Base-by-base conservation (phyloP, 495 filamentous ascomycete species). In the Penicillium malachiteum region DNA sequence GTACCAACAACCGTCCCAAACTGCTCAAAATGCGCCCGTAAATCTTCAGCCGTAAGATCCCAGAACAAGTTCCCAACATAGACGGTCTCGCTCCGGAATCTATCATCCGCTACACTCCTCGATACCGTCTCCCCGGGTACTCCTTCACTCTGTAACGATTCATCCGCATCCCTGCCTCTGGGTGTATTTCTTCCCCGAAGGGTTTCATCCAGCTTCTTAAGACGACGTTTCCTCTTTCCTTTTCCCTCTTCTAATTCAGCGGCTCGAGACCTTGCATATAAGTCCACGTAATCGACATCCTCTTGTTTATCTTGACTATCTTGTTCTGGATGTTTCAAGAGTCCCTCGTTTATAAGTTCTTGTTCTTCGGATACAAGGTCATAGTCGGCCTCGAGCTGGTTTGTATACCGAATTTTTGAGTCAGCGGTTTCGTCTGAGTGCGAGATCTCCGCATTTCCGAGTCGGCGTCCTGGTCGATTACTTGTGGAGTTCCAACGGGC, bases 1-100 rank as follows among this genome's bases (percentile, higher is more conserved):
- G 76, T 56, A 2, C 70, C 64, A 17, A 68, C 39, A 45, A 97
- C 76, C 18, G 76, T 66, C 16, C 90, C 92, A 62, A 80, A 92
- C 49, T 83, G 78, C 52, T 75, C 70, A 55, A 92, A 88, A 12
- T 87, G 80, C 48, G 81, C 77, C 58, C 77, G 71, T 38, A 96
- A 66, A 70, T 94, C 87, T 16, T 84, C 78, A 3, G 84, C 84
- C 13, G 85, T 89, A 16, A 89, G 79, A 70, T 96, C 91, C 65
- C 88, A 98, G 64, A 87, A 86, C 17, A 98, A 68, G 74, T 98
- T 98, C 35, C 89, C 89, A 58, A 97, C 63, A 63, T 91, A 97
- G 45, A 95, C 53, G 7, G 74, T 81, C 48, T 74, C 64, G 9
- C 21, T 26, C 21, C 21, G 21, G 21, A 26, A 26, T 26, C 21